Conservation (phyloP, 371 early-diverging fungal species). For the Rhizopus stolonifer region DNA sequence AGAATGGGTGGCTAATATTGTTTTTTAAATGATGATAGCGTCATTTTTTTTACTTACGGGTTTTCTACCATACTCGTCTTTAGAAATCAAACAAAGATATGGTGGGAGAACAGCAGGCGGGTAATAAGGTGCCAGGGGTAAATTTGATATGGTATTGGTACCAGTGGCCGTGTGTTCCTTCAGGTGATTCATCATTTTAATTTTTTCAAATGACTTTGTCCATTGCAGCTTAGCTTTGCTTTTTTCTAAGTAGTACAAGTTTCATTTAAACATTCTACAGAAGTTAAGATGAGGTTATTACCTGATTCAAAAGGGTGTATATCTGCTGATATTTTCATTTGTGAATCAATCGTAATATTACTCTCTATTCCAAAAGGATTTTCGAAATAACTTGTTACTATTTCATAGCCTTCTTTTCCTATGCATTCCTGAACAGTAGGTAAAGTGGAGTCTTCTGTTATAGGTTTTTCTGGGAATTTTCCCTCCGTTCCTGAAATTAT, state of each 20-base stretch:
- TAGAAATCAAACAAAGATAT: slow-evolving; percentile 25
- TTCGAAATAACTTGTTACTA: slow-evolving; percentile 40
- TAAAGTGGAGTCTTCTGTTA: slow-evolving; percentile 29
- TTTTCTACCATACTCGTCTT: slow-evolving; percentile 36
- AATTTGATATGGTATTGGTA: slow-evolving; percentile 15
- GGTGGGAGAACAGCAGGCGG: slow-evolving; percentile 28
- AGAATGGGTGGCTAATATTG: slow-evolving; percentile 36
- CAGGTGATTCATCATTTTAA: background rate
- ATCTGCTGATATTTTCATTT: background rate
- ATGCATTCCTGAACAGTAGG: slow-evolving; percentile 43
- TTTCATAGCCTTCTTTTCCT: slow-evolving; percentile 8
- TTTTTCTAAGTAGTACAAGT: background rate
- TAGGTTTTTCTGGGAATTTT: slow-evolving; percentile 4
- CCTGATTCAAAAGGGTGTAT: background rate
- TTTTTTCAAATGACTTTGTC: slow-evolving; percentile 21
- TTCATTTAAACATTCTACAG: background rate
- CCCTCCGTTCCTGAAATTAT: slow-evolving; percentile 9
- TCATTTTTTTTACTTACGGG: slow-evolving; percentile 20
- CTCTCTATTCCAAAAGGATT: slow-evolving; percentile 39
- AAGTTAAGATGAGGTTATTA: background rate
- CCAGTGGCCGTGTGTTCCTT: slow-evolving; percentile 17
- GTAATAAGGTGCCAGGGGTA: slow-evolving; percentile 32
- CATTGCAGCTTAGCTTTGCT: slow-evolving; percentile 21
- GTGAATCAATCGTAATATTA: background rate
- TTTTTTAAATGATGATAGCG: background rate